Evolutionary conservation across 345 rosid species (phyloP).

Genomic region (Noccaea bulbosa): DNA sequence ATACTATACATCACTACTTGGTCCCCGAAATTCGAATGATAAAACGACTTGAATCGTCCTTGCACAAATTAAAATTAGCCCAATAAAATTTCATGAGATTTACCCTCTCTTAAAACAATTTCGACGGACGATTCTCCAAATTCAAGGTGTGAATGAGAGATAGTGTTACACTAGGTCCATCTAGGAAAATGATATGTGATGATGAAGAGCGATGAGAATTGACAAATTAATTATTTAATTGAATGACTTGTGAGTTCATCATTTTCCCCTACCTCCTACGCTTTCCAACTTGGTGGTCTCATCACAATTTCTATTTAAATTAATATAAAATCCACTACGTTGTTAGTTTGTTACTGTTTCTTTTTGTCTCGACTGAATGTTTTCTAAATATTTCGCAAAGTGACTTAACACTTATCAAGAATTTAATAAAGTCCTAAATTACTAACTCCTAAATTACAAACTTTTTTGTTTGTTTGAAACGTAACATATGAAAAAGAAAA

Average conservation of each 20-base stretch:
- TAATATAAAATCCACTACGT: constrained; percentile 16
- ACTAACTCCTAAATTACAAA: not conserved
- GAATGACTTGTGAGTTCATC: constrained; percentile 44
- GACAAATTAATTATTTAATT: constrained; percentile 27
- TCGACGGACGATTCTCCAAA: not conserved
- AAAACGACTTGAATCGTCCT: constrained; percentile 11
- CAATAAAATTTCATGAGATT: not conserved
- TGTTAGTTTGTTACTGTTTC: not conserved
- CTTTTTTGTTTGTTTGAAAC: no score
- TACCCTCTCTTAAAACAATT: not conserved
- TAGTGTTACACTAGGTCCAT: constrained; percentile 43
- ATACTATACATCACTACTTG: constrained; percentile 3
- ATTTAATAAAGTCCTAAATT: not conserved
- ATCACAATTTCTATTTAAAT: not conserved
- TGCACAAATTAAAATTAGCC: not conserved
- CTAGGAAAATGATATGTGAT: constrained; percentile 42
- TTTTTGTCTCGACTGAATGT: not conserved
- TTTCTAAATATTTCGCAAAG: not conserved
- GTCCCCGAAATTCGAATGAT: constrained; percentile 24
- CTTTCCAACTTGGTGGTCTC: constrained; percentile 45
- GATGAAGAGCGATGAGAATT: constrained; percentile 34
- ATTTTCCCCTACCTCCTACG: constrained; percentile 33
- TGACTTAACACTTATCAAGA: not conserved
- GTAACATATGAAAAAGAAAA: no score
- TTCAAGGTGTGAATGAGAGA: constrained; percentile 32